A percentile compares a stretch with the other conserved stretches of the same genome.
Conservation (phyloP, 805 yeast genomes). For the Torulaspora microellipsoides region DNA sequence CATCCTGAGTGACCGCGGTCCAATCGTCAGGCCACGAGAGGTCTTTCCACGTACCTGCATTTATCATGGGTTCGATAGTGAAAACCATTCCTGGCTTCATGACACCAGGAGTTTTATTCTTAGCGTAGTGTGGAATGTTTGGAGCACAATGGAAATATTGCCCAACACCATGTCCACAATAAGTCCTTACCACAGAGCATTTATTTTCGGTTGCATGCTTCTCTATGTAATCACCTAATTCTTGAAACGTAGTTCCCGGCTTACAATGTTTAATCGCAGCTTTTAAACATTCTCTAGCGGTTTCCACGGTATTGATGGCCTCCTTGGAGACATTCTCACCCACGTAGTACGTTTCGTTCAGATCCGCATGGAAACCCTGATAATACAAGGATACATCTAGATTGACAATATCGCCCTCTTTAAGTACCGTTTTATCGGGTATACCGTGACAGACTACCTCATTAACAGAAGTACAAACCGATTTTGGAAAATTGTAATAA, state of each 20-base stretch:
- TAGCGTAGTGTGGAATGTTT: constrained; percentile 88
- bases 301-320: constrained; percentile 83
- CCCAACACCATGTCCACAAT: constrained; percentile 93
- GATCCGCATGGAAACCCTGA: constrained; percentile 88
- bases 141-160: constrained; percentile 87
- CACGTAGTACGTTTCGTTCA: constrained; percentile 94
- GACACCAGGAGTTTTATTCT: constrained; percentile 87
- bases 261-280: constrained; percentile 78
- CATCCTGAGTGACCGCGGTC: constrained; percentile 92
- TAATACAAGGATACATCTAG: constrained; percentile 82
- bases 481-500: constrained; percentile 89
- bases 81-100: constrained; percentile 95
- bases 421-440: constrained; percentile 80
- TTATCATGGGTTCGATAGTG: constrained; percentile 97
- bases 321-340: constrained; percentile 84
- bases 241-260: constrained; percentile 87
- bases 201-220: constrained; percentile 72
- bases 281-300: constrained; percentile 83
- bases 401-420: constrained; percentile 94
- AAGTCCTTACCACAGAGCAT: constrained; percentile 84
- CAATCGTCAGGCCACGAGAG: constrained; percentile 95
- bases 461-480: constrained; percentile 88
- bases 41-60: constrained; percentile 77
- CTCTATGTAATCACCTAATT: constrained; percentile 83
- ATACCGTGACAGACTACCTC: constrained; percentile 97